Evolutionary conservation across 208 protist species (phyloP).

Genomic region (Acanthamoeba lenticulata): DNA sequence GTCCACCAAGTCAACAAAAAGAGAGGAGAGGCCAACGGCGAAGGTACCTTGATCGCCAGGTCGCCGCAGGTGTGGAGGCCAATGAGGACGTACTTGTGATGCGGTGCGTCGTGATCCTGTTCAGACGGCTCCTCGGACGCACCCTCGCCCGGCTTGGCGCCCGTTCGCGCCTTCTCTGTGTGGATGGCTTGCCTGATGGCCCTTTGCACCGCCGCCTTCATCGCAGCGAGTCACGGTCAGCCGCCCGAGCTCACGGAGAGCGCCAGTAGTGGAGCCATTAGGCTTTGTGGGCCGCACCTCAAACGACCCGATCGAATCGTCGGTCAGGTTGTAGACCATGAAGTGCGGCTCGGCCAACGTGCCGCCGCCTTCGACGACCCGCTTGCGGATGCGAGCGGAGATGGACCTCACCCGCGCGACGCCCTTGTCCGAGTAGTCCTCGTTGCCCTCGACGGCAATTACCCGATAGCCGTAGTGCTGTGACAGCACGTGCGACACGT

Average conservation of each 20-base stretch:
- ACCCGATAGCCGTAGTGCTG: conserved; percentile 60
- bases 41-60: not conserved
- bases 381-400: not conserved
- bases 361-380: not conserved
- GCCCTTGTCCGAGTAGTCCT: conserved; percentile 51
- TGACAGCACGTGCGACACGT: conserved; percentile 56
- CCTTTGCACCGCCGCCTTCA: not conserved
- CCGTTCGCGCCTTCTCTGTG: not conserved
- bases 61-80: conserved; percentile 59
- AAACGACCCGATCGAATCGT: conserved; percentile 53
- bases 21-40: not conserved
- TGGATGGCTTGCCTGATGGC: conserved; percentile 19
- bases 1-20: not conserved
- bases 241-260: too few relatives aligned
- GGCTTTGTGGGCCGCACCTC: not conserved
- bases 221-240: too few relatives aligned
- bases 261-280: too few relatives aligned
- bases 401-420: conserved; percentile 7
- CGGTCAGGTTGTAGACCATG: conserved; percentile 46
- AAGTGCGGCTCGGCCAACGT: conserved; percentile 34
- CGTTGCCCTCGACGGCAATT: conserved; percentile 58
- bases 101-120: not conserved
- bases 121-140: not conserved
- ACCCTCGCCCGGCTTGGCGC: not conserved
- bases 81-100: conserved; percentile 11